These are phyloP conservation scores for Xylaria sp. DNA, from an alignment of 2,329 filamentous ascomycete species.

Conservation along the genomic window DNA sequence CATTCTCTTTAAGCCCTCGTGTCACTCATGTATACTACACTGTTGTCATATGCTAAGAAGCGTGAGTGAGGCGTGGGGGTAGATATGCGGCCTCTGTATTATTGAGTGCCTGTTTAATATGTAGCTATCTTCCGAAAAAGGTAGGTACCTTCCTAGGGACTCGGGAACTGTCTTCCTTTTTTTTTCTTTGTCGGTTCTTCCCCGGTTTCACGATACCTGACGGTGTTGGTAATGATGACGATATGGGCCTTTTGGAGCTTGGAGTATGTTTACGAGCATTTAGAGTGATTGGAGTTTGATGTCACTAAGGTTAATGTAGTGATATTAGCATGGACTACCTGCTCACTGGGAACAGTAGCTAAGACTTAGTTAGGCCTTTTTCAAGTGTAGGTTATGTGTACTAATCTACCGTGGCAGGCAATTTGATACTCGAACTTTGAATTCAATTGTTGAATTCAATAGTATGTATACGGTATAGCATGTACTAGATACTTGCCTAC, in stretches of 20 bases:
- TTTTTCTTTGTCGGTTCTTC: background rate
- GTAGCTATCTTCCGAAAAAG: constrained; percentile 27
- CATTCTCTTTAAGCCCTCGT: background rate
- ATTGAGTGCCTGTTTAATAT: constrained; percentile 6
- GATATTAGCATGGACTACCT: too few relatives aligned
- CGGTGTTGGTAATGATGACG: background rate
- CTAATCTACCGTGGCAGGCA: too few relatives aligned
- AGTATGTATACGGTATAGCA: too few relatives aligned
- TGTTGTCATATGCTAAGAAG: background rate
- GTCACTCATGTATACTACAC: background rate
- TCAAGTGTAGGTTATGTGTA: too few relatives aligned
- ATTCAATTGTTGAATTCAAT: too few relatives aligned
- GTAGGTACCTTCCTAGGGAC: constrained; percentile 17
- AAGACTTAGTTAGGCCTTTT: too few relatives aligned
- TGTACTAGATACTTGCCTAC: too few relatives aligned
- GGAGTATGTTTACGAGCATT: background rate
- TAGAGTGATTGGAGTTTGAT: background rate
- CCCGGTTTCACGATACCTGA: constrained; percentile 9
- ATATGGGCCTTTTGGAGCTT: background rate
- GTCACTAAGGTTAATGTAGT: too few relatives aligned
- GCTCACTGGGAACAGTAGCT: too few relatives aligned
- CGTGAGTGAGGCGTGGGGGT: constrained; percentile 18
- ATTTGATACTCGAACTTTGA: too few relatives aligned
- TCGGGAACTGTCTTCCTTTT: constrained; percentile 3
- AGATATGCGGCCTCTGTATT: background rate